Base-by-base conservation (phyloP, 2,329 filamentous ascomycete species). In the Davidsoniella virescens region DNA sequence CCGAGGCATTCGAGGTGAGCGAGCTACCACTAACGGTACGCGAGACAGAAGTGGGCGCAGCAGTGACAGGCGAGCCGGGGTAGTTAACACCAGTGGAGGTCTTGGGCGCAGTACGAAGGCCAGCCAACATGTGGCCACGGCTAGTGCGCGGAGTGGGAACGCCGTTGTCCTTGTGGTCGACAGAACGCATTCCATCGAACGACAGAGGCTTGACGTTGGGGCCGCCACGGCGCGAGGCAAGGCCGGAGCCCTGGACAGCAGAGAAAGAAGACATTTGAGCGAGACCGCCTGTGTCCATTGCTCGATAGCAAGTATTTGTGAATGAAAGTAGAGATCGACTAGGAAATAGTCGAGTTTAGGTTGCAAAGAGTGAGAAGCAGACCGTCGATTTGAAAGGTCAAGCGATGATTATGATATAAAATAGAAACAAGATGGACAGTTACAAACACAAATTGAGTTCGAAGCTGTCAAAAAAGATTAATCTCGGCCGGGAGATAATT, bases 221-320 rank as follows among this genome's bases (percentile, higher is more conserved):
- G 57, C 86, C 84, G 61, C 93, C 86, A 57, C 92, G 82, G 59
- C 75, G 73, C 23, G 88, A 90, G 56, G 86, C 87, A 62, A 94
- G 84, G 61, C 87, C 85, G 78, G 59, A 94, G 73, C 59, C 78
- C 81, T 52, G 51, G 65, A 76, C 76, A 65, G 82, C 73, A 64
- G 75, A 70, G 65, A 84, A 84, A 66, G 87, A 90, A 71, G 87
- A 85, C 90, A 96, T 96, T 54, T 54, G 87, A 92, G 87, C 83
- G 73, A 94, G 86, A 92, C 87, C 87, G 77, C 90, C 90, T 78
- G 90, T 82, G 90, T 94, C 84, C 82, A 93, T 82, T 59, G 66
- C 69, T 73, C 70, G 68, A 62, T 59, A 51, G 47, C 41, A 57
- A 49, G 39, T 36, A 53, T 53, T 29, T 42, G 40, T 51, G 38